These are phyloP conservation scores for Emiliania huxleyi DNA, from an alignment of 78 protist species.

Conservation along the genomic window DNA sequence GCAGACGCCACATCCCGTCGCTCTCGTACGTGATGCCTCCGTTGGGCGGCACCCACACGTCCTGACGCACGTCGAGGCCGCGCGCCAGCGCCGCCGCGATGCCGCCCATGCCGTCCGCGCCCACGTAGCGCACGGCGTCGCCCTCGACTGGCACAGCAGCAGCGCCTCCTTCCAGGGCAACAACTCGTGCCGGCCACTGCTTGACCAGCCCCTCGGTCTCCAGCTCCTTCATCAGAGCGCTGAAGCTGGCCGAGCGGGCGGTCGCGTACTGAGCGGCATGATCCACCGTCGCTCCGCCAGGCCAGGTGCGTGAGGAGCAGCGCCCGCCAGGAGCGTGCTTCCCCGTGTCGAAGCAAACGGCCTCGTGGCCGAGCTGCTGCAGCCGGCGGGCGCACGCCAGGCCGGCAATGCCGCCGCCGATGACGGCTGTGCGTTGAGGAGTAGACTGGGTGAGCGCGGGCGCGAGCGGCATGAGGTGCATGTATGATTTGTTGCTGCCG, in stretches of 20 bases:
- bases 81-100: not conserved
- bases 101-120: not conserved
- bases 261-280: not conserved
- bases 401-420: not conserved
- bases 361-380: not conserved
- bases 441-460: too few relatives aligned
- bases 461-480: too few relatives aligned
- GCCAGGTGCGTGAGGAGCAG: not conserved
- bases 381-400: not conserved
- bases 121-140: not conserved
- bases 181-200: too few relatives aligned
- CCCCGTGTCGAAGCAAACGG: not conserved
- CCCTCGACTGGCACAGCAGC: too few relatives aligned
- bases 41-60: not conserved
- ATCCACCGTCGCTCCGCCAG: not conserved
- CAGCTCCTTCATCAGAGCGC: too few relatives aligned
- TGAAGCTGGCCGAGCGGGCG: too few relatives aligned
- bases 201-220: too few relatives aligned
- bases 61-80: constrained; percentile 3
- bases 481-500: too few relatives aligned
- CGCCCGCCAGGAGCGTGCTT: not conserved
- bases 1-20: not conserved
- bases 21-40: not conserved
- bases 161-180: too few relatives aligned
- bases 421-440: too few relatives aligned